These are phyloP conservation scores for Solanum hybrid DNA, from an alignment of 305 asterid genomes.

Conservation along the genomic window DNA sequence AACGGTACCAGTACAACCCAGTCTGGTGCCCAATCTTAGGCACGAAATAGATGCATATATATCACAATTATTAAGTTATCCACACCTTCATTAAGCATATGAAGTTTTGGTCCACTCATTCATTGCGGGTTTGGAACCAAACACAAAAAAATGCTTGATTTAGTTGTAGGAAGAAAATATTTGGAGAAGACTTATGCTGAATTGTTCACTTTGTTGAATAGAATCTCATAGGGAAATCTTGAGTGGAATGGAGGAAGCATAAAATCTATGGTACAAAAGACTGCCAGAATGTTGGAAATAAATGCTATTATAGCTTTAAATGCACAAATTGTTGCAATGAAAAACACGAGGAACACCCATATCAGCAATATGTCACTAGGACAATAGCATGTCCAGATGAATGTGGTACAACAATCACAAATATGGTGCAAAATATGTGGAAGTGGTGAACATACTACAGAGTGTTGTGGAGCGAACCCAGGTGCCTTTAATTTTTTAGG, in stretches of 20 bases:
- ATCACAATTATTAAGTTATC: neutral
- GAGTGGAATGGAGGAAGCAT: neutral
- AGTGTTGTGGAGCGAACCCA: neutral
- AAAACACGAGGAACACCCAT: neutral
- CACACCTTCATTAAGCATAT: neutral
- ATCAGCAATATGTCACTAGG: neutral
- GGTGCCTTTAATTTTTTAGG: neutral
- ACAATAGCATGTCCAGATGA: neutral
- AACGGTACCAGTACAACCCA: no score
- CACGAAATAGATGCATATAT: no score
- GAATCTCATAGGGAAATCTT: neutral
- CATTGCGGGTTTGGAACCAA: neutral
- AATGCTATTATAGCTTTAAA: no score
- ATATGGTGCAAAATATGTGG: neutral
- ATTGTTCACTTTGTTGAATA: neutral
- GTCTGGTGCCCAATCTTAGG: no score
- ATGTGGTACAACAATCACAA: neutral
- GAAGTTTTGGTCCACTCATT: neutral
- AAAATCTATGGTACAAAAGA: neutral
- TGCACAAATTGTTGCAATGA: neutral
- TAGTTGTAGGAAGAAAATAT: neutral
- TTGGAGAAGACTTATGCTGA: neutral
- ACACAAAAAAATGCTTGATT: neutral
- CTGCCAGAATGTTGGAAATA: neutral
- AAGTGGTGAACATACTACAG: neutral